Base-by-base conservation (phyloP, 2,329 filamentous ascomycete species). In the Colletotrichum sp. region DNA sequence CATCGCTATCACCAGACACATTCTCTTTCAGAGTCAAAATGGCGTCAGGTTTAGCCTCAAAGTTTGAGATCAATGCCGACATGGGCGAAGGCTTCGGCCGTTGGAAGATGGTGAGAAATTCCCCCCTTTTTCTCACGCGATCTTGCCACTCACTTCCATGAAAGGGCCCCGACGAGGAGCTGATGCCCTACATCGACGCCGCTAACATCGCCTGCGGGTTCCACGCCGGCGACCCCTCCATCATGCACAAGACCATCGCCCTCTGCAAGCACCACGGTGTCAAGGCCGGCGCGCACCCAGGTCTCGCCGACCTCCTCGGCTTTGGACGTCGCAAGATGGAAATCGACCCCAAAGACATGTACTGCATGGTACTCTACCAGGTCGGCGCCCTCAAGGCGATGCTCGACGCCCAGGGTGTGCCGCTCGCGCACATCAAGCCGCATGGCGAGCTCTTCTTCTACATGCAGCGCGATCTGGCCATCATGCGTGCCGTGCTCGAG, bases 291-390 rank as follows among this genome's bases (percentile, higher is more conserved):
- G 92, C 92, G 0, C 92, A 94, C 78, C 92, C 92, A 0, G 91
- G 91, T 2, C 85, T 93, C 1, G 91, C 90, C n/a, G 92, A 94
- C 80, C 86, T 93, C 27, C 88, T 91, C 82, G 92, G 92, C 11
- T 94, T 94, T 78, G 92, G 92, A 4, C 86, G 92, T 3, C 87
- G 92, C 22, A 88, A 91, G 77, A 93, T 94, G 81, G 89, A 90
- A 60, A 86, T 93, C 79, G 83, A 86, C 1, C 86, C 89, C 1
- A 89, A 90, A 22, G 91, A 93, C 78, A 84, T 91, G 76, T 90
- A 89, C 2, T 90, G 90, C 9, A 88, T 90, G 77, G 86, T 90
- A 1, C 82, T 91, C 36, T 94, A 93, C 82, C 92, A 93, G 80
- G 88, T 94, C 39, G 92, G 92, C 3, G 91, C 92, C 0, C 84